These are phyloP conservation scores for Apium graveolens DNA, from an alignment of 129 eudicot species.

Conservation along the genomic window DNA sequence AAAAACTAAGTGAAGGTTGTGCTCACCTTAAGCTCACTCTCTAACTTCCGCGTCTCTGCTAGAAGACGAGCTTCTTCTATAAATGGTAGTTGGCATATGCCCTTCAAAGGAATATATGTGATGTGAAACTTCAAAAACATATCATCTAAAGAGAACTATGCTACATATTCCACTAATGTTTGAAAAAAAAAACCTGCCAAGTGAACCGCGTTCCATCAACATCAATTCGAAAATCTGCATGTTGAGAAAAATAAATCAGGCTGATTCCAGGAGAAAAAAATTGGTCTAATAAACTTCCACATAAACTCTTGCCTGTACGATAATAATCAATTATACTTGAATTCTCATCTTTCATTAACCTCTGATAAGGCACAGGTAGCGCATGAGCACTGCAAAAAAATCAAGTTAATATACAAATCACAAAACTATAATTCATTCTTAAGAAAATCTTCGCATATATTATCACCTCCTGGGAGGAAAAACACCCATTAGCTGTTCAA, in stretches of 20 bases:
- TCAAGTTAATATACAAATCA: neutral
- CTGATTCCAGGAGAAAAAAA: neutral
- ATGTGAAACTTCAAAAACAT: neutral
- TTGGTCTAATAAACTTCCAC: neutral
- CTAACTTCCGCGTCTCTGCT: constrained; percentile 24
- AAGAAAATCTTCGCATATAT: neutral
- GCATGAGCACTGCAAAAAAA: constrained; percentile 44
- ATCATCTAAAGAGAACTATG: neutral
- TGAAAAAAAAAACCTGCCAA: constrained; percentile 44
- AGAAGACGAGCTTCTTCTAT: constrained; percentile 46
- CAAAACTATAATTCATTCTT: neutral
- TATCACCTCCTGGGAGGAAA: constrained; percentile 54
- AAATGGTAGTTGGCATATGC: constrained; percentile 51
- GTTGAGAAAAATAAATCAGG: neutral
- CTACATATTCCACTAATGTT: neutral
- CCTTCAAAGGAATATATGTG: constrained; percentile 22
- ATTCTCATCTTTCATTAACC: constrained; percentile 36
- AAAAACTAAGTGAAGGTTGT: neutral
- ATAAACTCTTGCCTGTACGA: constrained; percentile 26
- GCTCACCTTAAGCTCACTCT: constrained; percentile 31
- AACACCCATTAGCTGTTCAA: constrained; percentile 70
- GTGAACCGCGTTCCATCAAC: constrained; percentile 42
- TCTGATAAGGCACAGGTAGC: constrained; percentile 35
- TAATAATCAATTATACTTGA: constrained; percentile 42
- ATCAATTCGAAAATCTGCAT: constrained; percentile 43